These are phyloP conservation scores for Elsinoe batatas DNA, from an alignment of 2,329 filamentous ascomycete species.

Conservation along the genomic window DNA sequence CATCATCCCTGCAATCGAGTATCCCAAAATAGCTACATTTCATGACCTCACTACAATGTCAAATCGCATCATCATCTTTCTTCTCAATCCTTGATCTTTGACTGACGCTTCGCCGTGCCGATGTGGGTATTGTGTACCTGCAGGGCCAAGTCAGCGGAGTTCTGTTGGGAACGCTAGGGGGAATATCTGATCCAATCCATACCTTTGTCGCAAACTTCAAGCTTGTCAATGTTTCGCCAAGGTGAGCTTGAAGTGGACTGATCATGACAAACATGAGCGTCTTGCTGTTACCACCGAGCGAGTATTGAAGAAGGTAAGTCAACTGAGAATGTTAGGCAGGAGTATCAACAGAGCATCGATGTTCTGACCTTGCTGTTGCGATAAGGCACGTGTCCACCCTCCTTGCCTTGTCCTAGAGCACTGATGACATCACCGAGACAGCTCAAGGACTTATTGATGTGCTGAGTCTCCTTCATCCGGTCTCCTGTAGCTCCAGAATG, in stretches of 20 bases:
- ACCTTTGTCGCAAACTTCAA: conserved; percentile 94
- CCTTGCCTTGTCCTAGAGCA: conserved; percentile 73
- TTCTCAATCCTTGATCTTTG: conserved; percentile 43
- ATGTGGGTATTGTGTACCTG: conserved; percentile 84
- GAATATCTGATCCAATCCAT: conserved; percentile 20
- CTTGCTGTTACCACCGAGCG: conserved; percentile 80
- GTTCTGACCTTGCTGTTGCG: conserved; percentile 73
- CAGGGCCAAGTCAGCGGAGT: conserved; percentile 1
- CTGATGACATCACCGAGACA: conserved; percentile 92
- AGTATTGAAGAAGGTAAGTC: conserved; percentile 90
- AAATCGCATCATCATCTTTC: conserved; percentile 28
- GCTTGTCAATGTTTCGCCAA: conserved; percentile 88
- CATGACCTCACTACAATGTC: conserved; percentile 35
- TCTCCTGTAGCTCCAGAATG: conserved; percentile 80
- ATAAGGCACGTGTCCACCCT: conserved; percentile 71
- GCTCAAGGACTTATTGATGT: conserved; percentile 90
- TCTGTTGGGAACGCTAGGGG: not conserved
- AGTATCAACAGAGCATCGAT: not conserved
- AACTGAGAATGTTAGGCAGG: conserved; percentile 40
- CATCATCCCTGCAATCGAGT: not conserved
- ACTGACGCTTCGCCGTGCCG: conserved; percentile 71
- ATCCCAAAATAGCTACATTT: conserved; percentile 39
- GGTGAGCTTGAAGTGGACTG: conserved; percentile 77
- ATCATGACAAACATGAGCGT: conserved; percentile 99
- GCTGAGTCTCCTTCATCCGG: conserved; percentile 85